Evolutionary conservation across 78 protist genomes (phyloP).

Genomic region (Paratrimastix pyriformis): DNA sequence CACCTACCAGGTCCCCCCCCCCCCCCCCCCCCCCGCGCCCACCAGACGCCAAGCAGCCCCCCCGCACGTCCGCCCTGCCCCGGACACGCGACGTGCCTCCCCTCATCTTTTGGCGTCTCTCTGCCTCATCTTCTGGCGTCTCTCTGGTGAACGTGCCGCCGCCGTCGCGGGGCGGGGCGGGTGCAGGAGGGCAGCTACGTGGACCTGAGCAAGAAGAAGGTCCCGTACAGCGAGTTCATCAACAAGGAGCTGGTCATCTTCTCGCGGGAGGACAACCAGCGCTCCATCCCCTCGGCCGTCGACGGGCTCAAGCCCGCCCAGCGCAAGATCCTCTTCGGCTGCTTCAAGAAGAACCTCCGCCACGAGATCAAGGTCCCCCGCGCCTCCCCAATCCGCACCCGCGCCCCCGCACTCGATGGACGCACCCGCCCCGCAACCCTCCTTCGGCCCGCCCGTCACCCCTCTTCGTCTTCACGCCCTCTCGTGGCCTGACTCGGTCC

Average conservation of each 20-base stretch:
- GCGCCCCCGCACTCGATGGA: too few species aligned
- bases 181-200: not conserved
- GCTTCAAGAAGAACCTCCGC: slow-evolving; percentile 90
- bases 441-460: too few species aligned
- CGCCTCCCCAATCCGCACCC: too few species aligned
- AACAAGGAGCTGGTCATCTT: slow-evolving; percentile 87
- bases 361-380: slow-evolving; percentile 83
- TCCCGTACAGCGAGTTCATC: slow-evolving; percentile 51
- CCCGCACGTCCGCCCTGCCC: slow-evolving; percentile 46
- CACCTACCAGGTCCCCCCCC: not conserved
- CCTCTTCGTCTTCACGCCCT: too few species aligned
- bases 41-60: not conserved
- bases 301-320: slow-evolving; percentile 96
- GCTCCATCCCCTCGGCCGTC: slow-evolving; percentile 89
- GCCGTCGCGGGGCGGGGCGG: too few species aligned
- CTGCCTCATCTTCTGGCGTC: too few species aligned
- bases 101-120: too few species aligned
- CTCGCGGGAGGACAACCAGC: slow-evolving; percentile 47
- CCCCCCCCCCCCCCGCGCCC: too few species aligned
- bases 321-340: slow-evolving; percentile 85
- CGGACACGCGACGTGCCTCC: too few species aligned
- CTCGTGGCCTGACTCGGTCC: too few species aligned
- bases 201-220: not conserved
- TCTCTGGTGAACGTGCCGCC: too few species aligned
- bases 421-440: too few species aligned